Evolutionary conservation across 1,284 basidiomycete species (phyloP).

Genomic region (Ceratobasidium sp.): DNA sequence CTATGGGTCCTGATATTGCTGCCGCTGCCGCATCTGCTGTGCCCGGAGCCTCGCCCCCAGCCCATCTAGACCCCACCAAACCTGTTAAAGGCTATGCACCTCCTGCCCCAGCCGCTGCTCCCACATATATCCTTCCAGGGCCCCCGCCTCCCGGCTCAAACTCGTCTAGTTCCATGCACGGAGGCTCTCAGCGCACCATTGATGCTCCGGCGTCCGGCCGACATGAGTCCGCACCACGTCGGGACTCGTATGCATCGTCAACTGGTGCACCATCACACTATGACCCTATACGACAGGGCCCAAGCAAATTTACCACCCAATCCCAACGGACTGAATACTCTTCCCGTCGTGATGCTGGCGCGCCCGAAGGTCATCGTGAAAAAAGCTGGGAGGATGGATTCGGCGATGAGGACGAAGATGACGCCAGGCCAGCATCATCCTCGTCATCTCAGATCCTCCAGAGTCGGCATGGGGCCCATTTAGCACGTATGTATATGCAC

Average conservation of each 20-base stretch:
- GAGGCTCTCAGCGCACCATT: neutral
- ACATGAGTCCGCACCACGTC: neutral
- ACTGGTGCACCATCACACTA: neutral
- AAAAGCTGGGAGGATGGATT: conserved; percentile 13
- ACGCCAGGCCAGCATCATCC: conserved; percentile 18
- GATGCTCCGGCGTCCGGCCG: neutral
- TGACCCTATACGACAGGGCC: neutral
- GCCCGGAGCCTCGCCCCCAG: conserved; percentile 21
- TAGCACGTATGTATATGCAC: conserved; percentile 6
- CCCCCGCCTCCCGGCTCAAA: conserved; percentile 8
- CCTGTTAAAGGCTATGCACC: conserved; percentile 33
- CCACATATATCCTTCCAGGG: conserved; percentile 26
- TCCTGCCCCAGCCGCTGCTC: conserved; percentile 10
- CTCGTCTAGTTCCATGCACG: neutral
- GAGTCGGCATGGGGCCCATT: neutral
- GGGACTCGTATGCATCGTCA: conserved; percentile 4
- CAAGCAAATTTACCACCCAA: neutral
- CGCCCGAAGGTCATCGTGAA: neutral
- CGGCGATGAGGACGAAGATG: conserved; percentile 24
- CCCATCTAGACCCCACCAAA: conserved; percentile 22
- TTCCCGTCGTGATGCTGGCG: neutral
- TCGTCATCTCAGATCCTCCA: conserved; percentile 22
- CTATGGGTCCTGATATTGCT: conserved; percentile 37
- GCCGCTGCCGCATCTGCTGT: conserved; percentile 27
- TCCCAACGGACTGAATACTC: neutral